Evolutionary conservation across 2,329 filamentous ascomycete species (phyloP).

Genomic region (Tolypocladium cylindrosporum): DNA sequence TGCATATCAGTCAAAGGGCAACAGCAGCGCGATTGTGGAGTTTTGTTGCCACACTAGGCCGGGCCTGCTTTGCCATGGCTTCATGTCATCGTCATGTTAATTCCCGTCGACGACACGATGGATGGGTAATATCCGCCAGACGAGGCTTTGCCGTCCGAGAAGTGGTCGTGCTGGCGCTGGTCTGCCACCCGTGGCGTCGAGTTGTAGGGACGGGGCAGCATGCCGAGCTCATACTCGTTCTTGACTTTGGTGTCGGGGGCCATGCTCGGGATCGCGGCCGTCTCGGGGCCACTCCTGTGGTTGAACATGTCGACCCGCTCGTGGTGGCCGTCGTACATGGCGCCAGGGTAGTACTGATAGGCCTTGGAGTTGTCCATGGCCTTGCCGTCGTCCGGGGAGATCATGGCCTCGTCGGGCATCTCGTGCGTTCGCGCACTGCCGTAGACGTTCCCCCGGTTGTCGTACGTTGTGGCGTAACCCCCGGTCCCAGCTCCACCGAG

Average conservation of each 20-base stretch:
- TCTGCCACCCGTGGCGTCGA: conserved; percentile 20
- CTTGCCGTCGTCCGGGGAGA: conserved; percentile 42
- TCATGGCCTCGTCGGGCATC: conserved; percentile 38
- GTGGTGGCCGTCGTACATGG: conserved; percentile 37
- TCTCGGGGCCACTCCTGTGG: conserved; percentile 23
- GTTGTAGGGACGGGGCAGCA: conserved; percentile 36
- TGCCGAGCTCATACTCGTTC: conserved; percentile 33
- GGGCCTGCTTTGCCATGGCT: neutral
- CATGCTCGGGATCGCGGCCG: conserved; percentile 20
- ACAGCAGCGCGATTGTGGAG: neutral
- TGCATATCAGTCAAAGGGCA: neutral
- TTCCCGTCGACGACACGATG: conserved; percentile 35
- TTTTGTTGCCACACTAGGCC: neutral
- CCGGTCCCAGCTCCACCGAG: conserved; percentile 20
- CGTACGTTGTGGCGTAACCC: conserved; percentile 15
- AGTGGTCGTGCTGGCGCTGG: conserved; percentile 32
- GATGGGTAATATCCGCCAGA: conserved; percentile 45
- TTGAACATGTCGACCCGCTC: conserved; percentile 43
- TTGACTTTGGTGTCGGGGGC: conserved; percentile 32
- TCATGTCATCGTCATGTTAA: conserved; percentile 30
- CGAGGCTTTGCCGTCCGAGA: conserved; percentile 38
- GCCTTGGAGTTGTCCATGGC: conserved; percentile 36
- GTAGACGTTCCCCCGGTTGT: conserved; percentile 23
- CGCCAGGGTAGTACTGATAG: conserved; percentile 44
- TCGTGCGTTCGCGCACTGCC: conserved; percentile 37